A percentile compares a stretch with the other conserved stretches of the same genome.
phyloP scores from a whole-genome alignment of 2,329 filamentous ascomycete species.

The Fusarium mundagurra region DNA sequence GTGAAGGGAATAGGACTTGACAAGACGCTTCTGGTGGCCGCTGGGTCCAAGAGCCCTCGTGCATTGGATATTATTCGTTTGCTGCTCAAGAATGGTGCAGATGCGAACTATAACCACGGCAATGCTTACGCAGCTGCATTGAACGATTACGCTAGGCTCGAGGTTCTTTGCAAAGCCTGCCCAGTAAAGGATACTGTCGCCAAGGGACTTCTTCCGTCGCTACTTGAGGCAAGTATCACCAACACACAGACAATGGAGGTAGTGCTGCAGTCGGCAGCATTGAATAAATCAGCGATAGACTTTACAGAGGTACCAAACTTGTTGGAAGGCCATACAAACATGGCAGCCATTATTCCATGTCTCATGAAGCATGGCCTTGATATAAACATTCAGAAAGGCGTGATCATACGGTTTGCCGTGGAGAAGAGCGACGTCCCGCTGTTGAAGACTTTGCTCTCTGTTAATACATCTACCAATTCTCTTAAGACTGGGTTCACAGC shows the following conservation, averaged over 20 bases:
- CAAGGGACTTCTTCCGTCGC: not conserved
- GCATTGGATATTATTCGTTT: not conserved
- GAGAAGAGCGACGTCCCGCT: not conserved
- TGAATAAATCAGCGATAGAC: not conserved
- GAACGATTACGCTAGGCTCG: not conserved
- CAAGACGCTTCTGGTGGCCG: not conserved
- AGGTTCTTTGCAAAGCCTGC: not conserved
- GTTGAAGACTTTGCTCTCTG: not conserved
- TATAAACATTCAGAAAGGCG: not conserved
- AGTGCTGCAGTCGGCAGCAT: not conserved
- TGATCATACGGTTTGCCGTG: not conserved
- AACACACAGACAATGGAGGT: not conserved
- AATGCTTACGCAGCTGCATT: not conserved
- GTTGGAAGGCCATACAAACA: not conserved
- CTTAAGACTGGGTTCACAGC: not conserved
- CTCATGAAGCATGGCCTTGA: not conserved
- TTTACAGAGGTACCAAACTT: not conserved
- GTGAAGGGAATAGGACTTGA: not conserved
- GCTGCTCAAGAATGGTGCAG: not conserved
- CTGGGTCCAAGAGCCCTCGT: not conserved
- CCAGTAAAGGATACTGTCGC: not conserved
- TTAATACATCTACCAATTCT: not conserved
- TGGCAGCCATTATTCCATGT: not conserved
- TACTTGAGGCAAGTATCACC: not conserved
- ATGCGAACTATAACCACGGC: not conserved